These are phyloP conservation scores for Colletotrichum horii DNA, from an alignment of 2,329 filamentous ascomycete genomes.

Conservation along the genomic window DNA sequence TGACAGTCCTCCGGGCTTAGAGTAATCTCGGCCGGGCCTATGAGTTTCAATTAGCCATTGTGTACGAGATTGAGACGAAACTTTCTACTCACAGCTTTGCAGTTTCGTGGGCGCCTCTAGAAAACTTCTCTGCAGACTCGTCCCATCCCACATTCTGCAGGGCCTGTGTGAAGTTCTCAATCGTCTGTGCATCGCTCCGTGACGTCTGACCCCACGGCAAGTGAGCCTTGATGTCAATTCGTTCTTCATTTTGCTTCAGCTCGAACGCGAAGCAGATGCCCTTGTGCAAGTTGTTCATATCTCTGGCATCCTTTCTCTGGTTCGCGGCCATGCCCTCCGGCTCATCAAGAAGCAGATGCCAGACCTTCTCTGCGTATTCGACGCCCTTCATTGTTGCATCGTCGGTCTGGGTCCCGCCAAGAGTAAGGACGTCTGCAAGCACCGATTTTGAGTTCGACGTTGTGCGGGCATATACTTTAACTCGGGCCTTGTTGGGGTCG, in stretches of 20 bases:
- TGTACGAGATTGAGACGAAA: too few relatives aligned
- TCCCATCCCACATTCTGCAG: background rate
- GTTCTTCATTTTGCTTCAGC: constrained; percentile 22
- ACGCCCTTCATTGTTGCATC: constrained; percentile 24
- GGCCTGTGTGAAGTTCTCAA: constrained; percentile 2
- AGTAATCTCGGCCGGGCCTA: constrained; percentile 3
- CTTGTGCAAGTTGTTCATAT: constrained; percentile 15
- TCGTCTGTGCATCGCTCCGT: constrained; percentile 6
- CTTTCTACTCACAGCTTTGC: background rate
- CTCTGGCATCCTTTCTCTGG: constrained; percentile 17
- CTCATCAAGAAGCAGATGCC: constrained; percentile 29
- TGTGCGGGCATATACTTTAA: constrained; percentile 28
- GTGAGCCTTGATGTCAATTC: constrained; percentile 9
- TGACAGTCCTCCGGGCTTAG: background rate
- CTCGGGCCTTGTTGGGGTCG: constrained; percentile 24
- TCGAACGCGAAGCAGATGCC: constrained; percentile 29
- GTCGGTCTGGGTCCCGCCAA: constrained; percentile 26
- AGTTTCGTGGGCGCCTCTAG: background rate
- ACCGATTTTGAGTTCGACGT: constrained; percentile 22
- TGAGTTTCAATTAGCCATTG: background rate
- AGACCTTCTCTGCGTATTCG: constrained; percentile 23
- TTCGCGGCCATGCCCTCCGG: constrained; percentile 14
- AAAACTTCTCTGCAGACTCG: constrained; percentile 3
- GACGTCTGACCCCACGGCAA: constrained; percentile 8
- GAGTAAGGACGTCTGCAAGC: constrained; percentile 25